Conservation (phyloP, 1,139 yeast species). For the Yarrowia galli region DNA sequence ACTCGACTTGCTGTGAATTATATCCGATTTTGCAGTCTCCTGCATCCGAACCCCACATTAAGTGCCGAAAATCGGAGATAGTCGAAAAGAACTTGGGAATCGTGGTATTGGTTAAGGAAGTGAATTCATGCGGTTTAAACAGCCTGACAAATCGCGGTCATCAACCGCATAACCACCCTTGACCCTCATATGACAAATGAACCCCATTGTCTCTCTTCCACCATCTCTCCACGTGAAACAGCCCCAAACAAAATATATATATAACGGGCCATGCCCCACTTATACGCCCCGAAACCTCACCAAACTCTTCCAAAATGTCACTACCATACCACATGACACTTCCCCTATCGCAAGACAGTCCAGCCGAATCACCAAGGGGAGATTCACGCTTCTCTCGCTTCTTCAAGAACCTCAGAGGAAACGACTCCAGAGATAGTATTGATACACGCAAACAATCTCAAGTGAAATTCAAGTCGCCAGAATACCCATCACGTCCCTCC, state of each 20-base stretch:
- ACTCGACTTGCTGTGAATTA: background rate
- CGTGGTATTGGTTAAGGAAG: too few species aligned
- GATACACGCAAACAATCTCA: background rate
- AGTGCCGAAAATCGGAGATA: background rate
- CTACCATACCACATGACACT: slow-evolving; percentile 22
- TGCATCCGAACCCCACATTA: too few species aligned
- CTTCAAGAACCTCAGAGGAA: slow-evolving; percentile 18
- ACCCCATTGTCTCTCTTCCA: background rate
- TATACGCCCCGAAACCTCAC: background rate
- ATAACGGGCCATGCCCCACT: background rate
- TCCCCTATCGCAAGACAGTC: slow-evolving; percentile 17
- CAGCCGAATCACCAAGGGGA: slow-evolving; percentile 9
- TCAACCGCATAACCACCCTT: background rate
- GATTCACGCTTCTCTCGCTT: slow-evolving; percentile 31
- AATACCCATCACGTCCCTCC: background rate
- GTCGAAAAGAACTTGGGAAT: too few species aligned
- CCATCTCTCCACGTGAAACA: background rate
- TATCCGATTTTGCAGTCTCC: background rate
- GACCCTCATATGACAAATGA: background rate
- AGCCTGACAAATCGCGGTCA: too few species aligned
- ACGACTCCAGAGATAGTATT: slow-evolving; percentile 17
- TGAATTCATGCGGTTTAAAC: too few species aligned
- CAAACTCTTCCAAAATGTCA: background rate
- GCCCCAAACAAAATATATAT: slow-evolving; percentile 12
- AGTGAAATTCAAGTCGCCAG: background rate